Evolutionary conservation across 805 yeast genomes (phyloP).

Genomic region (Starmera pachycereana): DNA sequence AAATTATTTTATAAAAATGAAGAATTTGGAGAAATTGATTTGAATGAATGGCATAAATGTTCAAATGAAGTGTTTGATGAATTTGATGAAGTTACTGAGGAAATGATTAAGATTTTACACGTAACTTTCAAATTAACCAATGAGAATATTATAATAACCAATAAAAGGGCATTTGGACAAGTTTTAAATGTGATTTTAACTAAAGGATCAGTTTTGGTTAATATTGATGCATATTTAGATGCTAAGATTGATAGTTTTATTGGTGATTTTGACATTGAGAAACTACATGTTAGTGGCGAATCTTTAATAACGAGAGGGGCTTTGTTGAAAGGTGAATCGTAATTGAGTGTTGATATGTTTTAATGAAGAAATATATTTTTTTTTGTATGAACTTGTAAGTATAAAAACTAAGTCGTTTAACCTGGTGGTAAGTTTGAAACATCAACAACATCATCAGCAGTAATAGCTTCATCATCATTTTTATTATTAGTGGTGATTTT

Average conservation of each 20-base stretch:
- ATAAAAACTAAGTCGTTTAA: conserved; percentile 27
- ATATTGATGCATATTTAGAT: conserved; percentile 29
- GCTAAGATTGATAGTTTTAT: conserved; percentile 19
- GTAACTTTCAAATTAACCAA: conserved; percentile 30
- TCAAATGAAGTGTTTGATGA: conserved; percentile 23
- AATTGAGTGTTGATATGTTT: not conserved
- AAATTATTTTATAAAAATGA: conserved; percentile 27
- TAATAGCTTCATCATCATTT: conserved; percentile 39
- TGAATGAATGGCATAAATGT: conserved; percentile 36
- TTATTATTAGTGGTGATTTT: conserved; percentile 54
- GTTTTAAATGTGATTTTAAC: conserved; percentile 32
- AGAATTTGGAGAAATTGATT: conserved; percentile 33
- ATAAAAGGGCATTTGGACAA: conserved; percentile 29
- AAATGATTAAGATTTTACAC: conserved; percentile 18
- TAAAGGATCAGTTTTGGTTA: conserved; percentile 27
- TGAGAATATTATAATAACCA: conserved; percentile 31
- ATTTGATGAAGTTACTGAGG: conserved; percentile 8
- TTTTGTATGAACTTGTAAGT: not conserved
- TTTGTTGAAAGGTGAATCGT: not conserved
- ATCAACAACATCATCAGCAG: conserved; percentile 69
- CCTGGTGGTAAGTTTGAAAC: conserved; percentile 93
- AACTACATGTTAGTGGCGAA: conserved; percentile 17
- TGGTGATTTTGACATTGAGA: conserved; percentile 24
- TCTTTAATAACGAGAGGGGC: conserved; percentile 14
- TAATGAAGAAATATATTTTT: not conserved